Conservation (phyloP, 768 basidiomycete species). For the Tulasnella sp. region DNA sequence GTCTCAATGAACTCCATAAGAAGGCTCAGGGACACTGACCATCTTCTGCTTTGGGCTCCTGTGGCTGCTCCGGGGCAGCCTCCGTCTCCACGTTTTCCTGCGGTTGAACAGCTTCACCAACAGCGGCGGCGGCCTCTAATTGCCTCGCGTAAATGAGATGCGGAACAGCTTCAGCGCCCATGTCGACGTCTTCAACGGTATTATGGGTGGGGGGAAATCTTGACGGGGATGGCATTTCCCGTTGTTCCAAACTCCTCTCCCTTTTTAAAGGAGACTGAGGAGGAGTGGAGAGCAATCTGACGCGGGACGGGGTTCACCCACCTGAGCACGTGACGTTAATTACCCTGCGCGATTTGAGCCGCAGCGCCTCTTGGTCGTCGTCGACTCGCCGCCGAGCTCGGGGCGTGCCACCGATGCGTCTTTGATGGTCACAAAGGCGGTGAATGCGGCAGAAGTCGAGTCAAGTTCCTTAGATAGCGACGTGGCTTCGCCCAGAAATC, state of each 20-base stretch:
- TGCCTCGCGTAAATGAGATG: neutral
- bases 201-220: neutral
- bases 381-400: neutral
- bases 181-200: neutral
- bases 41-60: neutral
- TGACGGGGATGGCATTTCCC: neutral
- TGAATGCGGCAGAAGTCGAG: neutral
- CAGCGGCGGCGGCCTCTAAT: neutral
- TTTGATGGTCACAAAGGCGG: conserved; percentile 10
- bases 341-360: neutral
- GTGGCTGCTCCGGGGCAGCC: neutral
- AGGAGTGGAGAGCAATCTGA: neutral
- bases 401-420: neutral
- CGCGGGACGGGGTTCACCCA: neutral
- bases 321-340: conserved; percentile 1
- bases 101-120: neutral
- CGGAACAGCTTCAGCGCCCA: conserved; percentile 5
- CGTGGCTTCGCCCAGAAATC: neutral
- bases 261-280: conserved; percentile 8
- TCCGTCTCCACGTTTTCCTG: neutral
- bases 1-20: neutral
- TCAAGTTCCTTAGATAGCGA: neutral
- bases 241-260: conserved; percentile 1
- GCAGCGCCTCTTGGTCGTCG: conserved; percentile 7
- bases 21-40: neutral